These are phyloP conservation scores for Solanum hybrid DNA, from an alignment of 305 asterid species.

Conservation along the genomic window DNA sequence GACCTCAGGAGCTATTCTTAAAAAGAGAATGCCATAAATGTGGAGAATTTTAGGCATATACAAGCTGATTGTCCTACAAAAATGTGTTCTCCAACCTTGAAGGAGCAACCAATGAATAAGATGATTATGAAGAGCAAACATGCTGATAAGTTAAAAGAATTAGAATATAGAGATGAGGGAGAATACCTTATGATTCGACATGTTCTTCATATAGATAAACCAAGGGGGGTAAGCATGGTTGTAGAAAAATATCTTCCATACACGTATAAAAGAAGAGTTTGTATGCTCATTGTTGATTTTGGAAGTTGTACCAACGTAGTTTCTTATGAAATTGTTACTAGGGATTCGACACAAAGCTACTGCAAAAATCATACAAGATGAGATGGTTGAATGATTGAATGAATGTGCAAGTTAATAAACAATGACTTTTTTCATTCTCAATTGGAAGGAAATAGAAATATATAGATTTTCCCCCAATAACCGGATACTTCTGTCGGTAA, in stretches of 20 bases:
- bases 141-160: background rate
- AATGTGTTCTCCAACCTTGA: background rate
- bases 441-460: background rate
- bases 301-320: background rate
- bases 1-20: background rate
- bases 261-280: background rate
- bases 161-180: background rate
- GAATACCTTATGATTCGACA: background rate
- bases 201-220: background rate
- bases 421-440: background rate
- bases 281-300: background rate
- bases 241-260: background rate
- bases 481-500: background rate
- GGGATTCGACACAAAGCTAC: background rate
- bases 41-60: background rate
- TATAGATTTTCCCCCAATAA: background rate
- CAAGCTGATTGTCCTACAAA: background rate
- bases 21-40: background rate
- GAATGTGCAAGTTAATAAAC: background rate
- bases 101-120: background rate
- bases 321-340: background rate
- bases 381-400: background rate
- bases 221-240: background rate
- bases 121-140: background rate
- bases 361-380: background rate